A percentile compares a stretch with the other conserved stretches of the same genome.
These are phyloP conservation scores for Acer yangbiense DNA, from an alignment of 345 rosid genomes.

Conservation along the genomic window DNA sequence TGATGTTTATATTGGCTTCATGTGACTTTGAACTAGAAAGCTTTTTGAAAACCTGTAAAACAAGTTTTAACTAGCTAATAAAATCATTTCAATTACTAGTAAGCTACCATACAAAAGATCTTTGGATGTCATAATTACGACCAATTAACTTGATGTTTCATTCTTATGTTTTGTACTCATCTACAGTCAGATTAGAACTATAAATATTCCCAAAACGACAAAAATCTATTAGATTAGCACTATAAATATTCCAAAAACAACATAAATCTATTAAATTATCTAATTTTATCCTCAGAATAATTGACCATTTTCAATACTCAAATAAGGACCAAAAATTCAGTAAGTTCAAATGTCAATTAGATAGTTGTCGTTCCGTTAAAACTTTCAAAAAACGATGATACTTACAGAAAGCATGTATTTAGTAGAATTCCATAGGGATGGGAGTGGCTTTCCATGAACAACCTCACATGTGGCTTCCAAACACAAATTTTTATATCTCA, in stretches of 20 bases:
- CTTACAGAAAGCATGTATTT: conserved; percentile 51
- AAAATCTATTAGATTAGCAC: no score
- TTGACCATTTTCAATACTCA: no score
- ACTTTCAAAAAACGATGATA: conserved; percentile 1
- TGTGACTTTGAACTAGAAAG: conserved; percentile 38
- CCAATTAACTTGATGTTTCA: background rate
- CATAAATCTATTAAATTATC: no score
- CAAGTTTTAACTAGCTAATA: background rate
- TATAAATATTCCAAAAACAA: no score
- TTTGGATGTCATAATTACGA: no score
- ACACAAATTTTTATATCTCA: conserved; percentile 51
- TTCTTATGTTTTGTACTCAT: background rate
- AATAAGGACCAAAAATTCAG: no score
- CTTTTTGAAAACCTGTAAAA: conserved; percentile 43
- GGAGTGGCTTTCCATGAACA: conserved; percentile 72
- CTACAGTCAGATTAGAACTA: background rate
- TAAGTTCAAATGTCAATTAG: no score
- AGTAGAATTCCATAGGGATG: conserved; percentile 72
- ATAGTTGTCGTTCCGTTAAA: background rate
- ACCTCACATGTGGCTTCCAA: conserved; percentile 73
- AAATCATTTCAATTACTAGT: background rate
- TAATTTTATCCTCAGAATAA: no score
- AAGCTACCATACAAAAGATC: no score
- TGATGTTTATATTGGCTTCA: conserved; percentile 54
- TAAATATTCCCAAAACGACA: no score